phyloP scores from a whole-genome alignment of 75 land plant species.

The Picea glauca region DNA sequence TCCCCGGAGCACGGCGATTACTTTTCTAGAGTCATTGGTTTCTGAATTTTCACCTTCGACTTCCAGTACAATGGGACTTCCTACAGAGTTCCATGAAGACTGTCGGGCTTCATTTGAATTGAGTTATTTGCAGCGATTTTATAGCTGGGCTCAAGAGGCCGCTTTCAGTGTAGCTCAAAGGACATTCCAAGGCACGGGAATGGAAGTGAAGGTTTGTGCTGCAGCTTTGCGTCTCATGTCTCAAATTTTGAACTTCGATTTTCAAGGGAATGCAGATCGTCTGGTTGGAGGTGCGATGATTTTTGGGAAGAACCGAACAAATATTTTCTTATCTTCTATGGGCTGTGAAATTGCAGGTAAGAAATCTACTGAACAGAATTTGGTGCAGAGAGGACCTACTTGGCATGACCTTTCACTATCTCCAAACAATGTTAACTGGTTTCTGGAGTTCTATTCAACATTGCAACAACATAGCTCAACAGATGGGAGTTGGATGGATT shows the following conservation, averaged over 20 bases:
- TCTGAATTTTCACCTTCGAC: slow-evolving; percentile 94
- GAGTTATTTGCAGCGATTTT: slow-evolving; percentile 77
- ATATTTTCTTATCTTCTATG: too few species aligned
- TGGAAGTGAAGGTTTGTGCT: slow-evolving; percentile 78
- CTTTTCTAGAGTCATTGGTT: slow-evolving; percentile 84
- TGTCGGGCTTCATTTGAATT: slow-evolving; percentile 72
- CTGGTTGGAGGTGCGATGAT: slow-evolving; percentile 25
- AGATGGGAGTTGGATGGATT: slow-evolving; percentile 67
- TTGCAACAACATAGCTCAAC: slow-evolving; percentile 43
- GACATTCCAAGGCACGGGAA: slow-evolving; percentile 43
- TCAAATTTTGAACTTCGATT: slow-evolving; percentile 93
- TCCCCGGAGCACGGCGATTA: slow-evolving; percentile 63
- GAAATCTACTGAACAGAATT: slow-evolving; percentile 32
- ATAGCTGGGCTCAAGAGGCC: slow-evolving; percentile 81
- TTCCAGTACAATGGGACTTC: slow-evolving; percentile 88
- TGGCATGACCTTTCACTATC: too few species aligned
- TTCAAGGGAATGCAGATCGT: slow-evolving; percentile 28
- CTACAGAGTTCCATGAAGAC: slow-evolving; percentile 87
- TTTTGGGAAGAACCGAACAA: too few species aligned
- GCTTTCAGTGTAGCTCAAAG: slow-evolving; percentile 51
- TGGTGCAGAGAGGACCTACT: slow-evolving; percentile 12
- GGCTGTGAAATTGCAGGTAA: slow-evolving; percentile 21
- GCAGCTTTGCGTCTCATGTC: slow-evolving; percentile 77
- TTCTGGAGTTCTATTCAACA: slow-evolving; percentile 70
- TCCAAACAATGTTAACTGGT: slow-evolving; percentile 60